Evolutionary conservation across 257 asterid genomes (phyloP).

Genomic region (Jacaranda mimosifolia): DNA sequence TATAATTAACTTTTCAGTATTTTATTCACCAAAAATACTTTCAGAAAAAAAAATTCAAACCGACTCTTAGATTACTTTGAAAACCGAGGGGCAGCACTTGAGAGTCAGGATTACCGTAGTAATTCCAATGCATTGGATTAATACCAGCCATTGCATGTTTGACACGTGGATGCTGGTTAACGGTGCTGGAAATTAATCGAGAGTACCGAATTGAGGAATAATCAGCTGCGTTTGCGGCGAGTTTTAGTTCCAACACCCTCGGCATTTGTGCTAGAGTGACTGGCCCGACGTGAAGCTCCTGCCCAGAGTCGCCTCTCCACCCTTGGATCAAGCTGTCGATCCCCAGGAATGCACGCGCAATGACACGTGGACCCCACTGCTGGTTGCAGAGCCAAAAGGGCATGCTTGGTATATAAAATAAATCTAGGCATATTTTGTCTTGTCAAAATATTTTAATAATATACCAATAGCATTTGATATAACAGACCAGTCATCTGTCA

Average conservation of each 20-base stretch:
- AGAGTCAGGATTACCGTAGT: neutral
- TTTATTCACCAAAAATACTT: no score
- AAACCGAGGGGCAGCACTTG: neutral
- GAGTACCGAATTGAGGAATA: constrained; percentile 15
- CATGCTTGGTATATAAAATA: no score
- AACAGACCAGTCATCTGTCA: no score
- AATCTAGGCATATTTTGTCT: no score
- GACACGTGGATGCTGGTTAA: constrained; percentile 26
- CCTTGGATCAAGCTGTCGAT: constrained; percentile 44
- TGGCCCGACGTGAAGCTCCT: constrained; percentile 7
- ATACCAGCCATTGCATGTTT: constrained; percentile 22
- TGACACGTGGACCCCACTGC: constrained; percentile 27
- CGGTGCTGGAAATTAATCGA: constrained; percentile 14
- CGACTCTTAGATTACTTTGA: no score
- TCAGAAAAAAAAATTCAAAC: no score
- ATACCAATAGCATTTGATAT: no score
- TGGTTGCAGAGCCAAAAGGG: neutral
- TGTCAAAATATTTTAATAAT: no score
- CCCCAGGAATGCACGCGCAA: constrained; percentile 52
- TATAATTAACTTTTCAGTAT: no score
- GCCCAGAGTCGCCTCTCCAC: constrained; percentile 24
- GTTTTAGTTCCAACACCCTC: constrained; percentile 58
- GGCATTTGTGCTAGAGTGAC: constrained; percentile 38
- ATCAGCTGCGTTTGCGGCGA: constrained; percentile 53
- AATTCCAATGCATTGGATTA: constrained; percentile 1